phyloP scores from a whole-genome alignment of 1,284 basidiomycete genomes.

The Cryptococcus sp. region DNA sequence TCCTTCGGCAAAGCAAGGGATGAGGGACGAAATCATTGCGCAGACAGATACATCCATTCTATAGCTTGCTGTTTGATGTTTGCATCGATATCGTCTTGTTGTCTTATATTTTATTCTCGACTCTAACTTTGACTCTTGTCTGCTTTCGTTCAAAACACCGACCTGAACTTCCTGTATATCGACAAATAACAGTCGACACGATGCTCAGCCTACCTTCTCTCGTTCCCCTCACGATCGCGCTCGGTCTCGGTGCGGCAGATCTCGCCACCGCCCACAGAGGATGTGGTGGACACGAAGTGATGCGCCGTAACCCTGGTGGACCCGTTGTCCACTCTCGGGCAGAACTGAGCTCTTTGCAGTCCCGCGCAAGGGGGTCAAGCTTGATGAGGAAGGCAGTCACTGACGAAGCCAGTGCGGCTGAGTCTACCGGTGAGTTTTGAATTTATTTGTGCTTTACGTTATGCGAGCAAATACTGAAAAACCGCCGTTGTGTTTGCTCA shows the following conservation, averaged over 20 bases:
- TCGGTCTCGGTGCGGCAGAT: neutral
- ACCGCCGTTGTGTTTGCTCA: neutral
- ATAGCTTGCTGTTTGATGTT: too few relatives aligned
- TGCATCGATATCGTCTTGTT: too few relatives aligned
- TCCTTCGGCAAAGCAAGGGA: too few relatives aligned
- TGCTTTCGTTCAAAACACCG: too few relatives aligned
- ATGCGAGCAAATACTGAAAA: too few relatives aligned
- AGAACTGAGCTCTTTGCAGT: conserved; percentile 6
- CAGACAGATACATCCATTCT: too few relatives aligned
- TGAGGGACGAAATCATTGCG: too few relatives aligned
- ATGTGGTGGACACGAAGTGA: conserved; percentile 43
- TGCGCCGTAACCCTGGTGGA: conserved; percentile 36
- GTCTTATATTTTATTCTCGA: too few relatives aligned
- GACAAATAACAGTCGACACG: neutral
- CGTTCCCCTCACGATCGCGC: neutral
- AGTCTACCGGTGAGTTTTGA: conserved; percentile 18
- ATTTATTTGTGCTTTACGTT: neutral
- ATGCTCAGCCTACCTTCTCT: conserved; percentile 1
- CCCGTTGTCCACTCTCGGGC: conserved; percentile 4
- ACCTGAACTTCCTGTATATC: too few relatives aligned
- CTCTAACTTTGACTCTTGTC: too few relatives aligned
- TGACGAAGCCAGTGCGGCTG: conserved; percentile 30
- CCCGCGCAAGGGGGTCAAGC: neutral
- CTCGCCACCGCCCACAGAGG: conserved; percentile 27
- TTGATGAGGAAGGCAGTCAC: conserved; percentile 10